Conservation (phyloP, 1,284 basidiomycete genomes). For the Leccinum subatratum region DNA sequence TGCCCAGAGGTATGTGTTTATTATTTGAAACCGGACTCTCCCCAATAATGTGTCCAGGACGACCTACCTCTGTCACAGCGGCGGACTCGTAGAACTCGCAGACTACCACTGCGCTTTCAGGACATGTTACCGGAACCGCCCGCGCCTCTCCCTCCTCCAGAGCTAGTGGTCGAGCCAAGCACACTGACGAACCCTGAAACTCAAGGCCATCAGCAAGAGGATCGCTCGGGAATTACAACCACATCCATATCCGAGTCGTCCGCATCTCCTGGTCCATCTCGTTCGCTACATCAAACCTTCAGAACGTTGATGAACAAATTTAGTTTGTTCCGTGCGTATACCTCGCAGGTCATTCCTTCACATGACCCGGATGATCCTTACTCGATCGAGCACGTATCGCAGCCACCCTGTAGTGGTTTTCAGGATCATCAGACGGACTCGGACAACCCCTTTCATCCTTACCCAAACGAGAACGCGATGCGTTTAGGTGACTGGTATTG, state of each 20-base stretch:
- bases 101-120: not conserved
- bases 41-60: not conserved
- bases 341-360: not conserved
- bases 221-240: not conserved
- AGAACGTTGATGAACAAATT: constrained; percentile 3
- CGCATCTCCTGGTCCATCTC: not conserved
- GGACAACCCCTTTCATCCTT: constrained; percentile 5
- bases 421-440: not conserved
- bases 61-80: not conserved
- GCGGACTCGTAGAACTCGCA: not conserved
- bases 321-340: constrained; percentile 5
- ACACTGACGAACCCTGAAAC: not conserved
- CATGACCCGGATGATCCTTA: constrained; percentile 5
- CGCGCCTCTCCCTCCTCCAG: not conserved
- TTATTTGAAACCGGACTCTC: not conserved
- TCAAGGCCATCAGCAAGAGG: not conserved
- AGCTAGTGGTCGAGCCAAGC: not conserved
- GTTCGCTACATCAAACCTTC: not conserved
- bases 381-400: not conserved
- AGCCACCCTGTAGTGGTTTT: not conserved
- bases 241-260: not conserved
- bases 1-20: not conserved
- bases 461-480: constrained; percentile 9
- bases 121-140: not conserved
- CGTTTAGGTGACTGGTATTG: constrained; percentile 1